phyloP scores from a whole-genome alignment of 176 grass and related monocot genomes.

The Thalia dealbata region DNA sequence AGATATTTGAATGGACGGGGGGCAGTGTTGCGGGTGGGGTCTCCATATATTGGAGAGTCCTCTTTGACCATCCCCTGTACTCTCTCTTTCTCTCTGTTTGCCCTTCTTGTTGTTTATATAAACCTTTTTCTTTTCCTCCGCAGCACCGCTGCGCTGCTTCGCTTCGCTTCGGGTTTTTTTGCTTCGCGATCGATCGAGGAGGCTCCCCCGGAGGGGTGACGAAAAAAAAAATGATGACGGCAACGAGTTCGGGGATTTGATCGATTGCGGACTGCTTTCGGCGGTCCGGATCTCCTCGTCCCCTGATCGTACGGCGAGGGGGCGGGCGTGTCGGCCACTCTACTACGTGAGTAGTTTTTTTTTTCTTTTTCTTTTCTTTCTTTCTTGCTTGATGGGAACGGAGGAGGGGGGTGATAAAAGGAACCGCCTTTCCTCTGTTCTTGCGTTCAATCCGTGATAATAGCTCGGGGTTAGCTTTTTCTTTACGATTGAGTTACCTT shows the following conservation, averaged over 20 bases:
- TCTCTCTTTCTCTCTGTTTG: background rate
- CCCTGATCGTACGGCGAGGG: background rate
- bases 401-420: background rate
- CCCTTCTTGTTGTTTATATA: background rate
- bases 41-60: no score
- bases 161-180: no score
- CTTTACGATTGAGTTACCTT: background rate
- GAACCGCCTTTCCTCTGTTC: background rate
- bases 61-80: background rate
- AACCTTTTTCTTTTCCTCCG: no score
- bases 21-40: no score
- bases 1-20: no score
- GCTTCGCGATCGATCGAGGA: background rate
- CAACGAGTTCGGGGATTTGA: background rate
- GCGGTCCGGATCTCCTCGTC: background rate
- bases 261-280: background rate
- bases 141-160: no score
- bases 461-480: background rate
- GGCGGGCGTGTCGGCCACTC: background rate
- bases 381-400: no score
- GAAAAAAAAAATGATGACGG: background rate
- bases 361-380: no score
- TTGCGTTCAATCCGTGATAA: background rate
- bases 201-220: background rate
- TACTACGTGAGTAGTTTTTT: background rate